Percentiles rank a stretch among this genome's conserved stretches.
Evolutionary conservation across 495 filamentous ascomycete genomes (phyloP).

Genomic region (Xanthoparmelia taractica): DNA sequence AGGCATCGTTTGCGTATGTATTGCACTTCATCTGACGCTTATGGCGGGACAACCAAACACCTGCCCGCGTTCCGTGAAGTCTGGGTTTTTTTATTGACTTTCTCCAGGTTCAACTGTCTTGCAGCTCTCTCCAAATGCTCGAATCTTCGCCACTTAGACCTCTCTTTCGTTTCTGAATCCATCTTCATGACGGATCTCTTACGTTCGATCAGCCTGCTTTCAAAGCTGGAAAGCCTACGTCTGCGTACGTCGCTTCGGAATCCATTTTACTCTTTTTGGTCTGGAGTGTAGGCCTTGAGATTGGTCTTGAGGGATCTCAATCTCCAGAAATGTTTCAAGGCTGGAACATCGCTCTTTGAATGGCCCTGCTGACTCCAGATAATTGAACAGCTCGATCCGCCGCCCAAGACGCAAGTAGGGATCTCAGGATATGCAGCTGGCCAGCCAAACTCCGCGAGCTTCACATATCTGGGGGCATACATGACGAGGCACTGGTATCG

Average conservation of each 20-base stretch:
- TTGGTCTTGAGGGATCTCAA: background rate
- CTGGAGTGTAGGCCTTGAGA: background rate
- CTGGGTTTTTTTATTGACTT: slow-evolving; percentile 6
- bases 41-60: background rate
- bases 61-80: background rate
- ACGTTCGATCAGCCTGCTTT: slow-evolving; percentile 43
- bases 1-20: slow-evolving; percentile 52
- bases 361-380: background rate
- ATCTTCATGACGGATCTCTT: slow-evolving; percentile 47
- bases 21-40: slow-evolving; percentile 9
- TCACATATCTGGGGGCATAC: slow-evolving; percentile 15
- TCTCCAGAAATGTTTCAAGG: background rate
- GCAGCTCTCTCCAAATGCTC: slow-evolving; percentile 56
- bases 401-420: slow-evolving; percentile 9
- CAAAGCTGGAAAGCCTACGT: slow-evolving; percentile 42
- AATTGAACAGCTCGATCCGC: slow-evolving; percentile 36
- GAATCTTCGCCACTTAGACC: slow-evolving; percentile 47
- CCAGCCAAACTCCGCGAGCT: slow-evolving; percentile 15
- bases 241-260: slow-evolving; percentile 32
- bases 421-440: background rate
- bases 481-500: background rate
- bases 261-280: too few species aligned
- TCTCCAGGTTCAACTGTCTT: slow-evolving; percentile 49
- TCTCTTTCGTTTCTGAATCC: slow-evolving; percentile 50
- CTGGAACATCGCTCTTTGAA: background rate